Evolutionary conservation across 2,329 filamentous ascomycete genomes (phyloP), one percentile per base, ranked within the genome.

Genomic region (Colletotrichum scovillei): DNA sequence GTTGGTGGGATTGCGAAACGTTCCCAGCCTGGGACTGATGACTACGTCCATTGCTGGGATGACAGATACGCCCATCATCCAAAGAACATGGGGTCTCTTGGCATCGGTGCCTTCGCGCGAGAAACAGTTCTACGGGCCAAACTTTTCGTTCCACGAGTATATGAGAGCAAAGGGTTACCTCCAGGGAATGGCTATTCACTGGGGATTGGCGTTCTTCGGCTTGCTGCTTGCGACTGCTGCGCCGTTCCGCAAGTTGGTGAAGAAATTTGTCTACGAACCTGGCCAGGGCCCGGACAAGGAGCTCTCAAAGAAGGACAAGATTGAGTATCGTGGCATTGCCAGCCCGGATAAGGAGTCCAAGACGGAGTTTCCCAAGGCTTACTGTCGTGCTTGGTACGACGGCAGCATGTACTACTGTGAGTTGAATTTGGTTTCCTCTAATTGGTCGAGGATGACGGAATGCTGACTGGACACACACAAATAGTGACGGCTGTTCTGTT

Each of bases 331-430:
- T 14, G 92, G 88, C 5, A 84, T 94, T 24, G 93, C 89, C 1
- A 86, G 84, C n/a, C 90, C 92, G 0, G 92, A 93, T 76, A 80
- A 79, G 3, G 83, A 87, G n/a, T 80, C 64, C 5, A 81, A 79
- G 69, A 77, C 59, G 5, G 71, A 19, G 24, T 79, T 79, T 16
- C 84, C 90, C 81, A 85, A 88, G 77, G 92, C 89, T 0, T 87
- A 86, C 63, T 88, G 86, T 65, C 87, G 86, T 65, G 87, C 90
- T 53, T 84, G 86, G 76, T 91, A 86, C 75, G 81, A 86, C 4
- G 92, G 93, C 3, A 88, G 89, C 76, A 85, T 91, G 79, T 96
- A 95, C 80, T 82, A 84, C n/a, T 82, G 90, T 92, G 80, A 88
- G 90, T 80, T 92, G 80, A 88, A 90, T 80, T 35, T 16, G 12